Conservation (phyloP, 192 early-diverging fungal genomes). For the Coemansia sp. region DNA sequence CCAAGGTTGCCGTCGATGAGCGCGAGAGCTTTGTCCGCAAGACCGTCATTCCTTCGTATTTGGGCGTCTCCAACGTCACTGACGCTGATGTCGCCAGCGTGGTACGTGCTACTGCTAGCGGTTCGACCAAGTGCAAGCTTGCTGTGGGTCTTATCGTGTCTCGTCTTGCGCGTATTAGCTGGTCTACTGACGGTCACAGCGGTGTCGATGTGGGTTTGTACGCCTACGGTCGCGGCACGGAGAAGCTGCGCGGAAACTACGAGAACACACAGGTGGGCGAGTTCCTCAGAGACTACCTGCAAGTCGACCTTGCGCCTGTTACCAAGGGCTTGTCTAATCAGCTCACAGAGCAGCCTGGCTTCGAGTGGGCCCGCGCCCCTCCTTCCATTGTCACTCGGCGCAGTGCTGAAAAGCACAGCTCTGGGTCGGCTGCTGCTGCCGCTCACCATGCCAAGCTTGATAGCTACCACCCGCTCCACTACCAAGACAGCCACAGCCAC, state of each 20-base stretch:
- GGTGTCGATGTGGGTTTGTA: conserved; percentile 92
- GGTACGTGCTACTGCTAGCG: neutral
- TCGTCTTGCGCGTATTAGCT: conserved; percentile 48
- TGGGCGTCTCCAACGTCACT: conserved; percentile 46
- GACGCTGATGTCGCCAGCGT: conserved; percentile 23
- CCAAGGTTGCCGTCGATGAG: neutral
- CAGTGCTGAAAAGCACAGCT: neutral
- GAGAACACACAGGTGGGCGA: conserved; percentile 72
- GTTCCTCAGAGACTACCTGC: conserved; percentile 60
- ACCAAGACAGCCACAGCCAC: conserved; percentile 1
- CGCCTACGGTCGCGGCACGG: conserved; percentile 55
- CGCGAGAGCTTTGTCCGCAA: neutral
- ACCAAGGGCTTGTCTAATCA: conserved; percentile 56
- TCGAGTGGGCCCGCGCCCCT: conserved; percentile 4
- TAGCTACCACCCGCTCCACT: conserved; percentile 8
- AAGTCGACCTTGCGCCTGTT: conserved; percentile 56
- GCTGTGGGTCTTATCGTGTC: conserved; percentile 31
- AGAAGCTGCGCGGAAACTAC: conserved; percentile 55
- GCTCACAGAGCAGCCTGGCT: conserved; percentile 9
- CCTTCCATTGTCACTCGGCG: conserved; percentile 6
- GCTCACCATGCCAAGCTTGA: conserved; percentile 10
- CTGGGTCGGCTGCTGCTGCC: neutral
- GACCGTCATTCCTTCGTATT: conserved; percentile 19
- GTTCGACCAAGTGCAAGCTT: conserved; percentile 11
- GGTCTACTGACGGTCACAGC: conserved; percentile 88